A percentile compares a stretch with the other conserved stretches of the same genome.
phyloP scores from a whole-genome alignment of 805 yeast genomes.

The Yarrowia deformans region DNA sequence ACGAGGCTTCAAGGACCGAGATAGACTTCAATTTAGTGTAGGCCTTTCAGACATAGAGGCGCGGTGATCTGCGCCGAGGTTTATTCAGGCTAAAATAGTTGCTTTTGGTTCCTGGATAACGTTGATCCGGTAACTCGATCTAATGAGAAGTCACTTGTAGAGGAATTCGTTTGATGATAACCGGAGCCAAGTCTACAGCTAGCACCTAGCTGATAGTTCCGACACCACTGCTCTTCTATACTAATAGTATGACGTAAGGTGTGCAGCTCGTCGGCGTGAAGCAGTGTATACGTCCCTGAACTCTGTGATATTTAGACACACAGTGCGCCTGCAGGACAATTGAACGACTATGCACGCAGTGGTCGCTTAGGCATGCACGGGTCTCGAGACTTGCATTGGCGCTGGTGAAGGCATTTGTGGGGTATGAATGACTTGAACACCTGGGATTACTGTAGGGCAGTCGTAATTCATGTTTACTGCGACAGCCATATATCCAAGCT shows the following conservation, averaged over 20 bases:
- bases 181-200: no score
- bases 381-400: not conserved
- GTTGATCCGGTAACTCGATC: not conserved
- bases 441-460: no score
- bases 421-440: no score
- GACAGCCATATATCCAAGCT: no score
- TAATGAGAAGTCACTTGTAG: no score
- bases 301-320: not conserved
- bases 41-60: not conserved
- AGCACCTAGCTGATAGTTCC: not conserved
- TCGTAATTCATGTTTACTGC: no score
- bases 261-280: not conserved
- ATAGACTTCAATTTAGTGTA: not conserved
- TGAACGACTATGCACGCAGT: not conserved
- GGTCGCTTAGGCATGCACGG: not conserved
- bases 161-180: no score
- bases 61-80: not conserved
- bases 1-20: not conserved
- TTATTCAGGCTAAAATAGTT: not conserved
- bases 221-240: not conserved
- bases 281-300: not conserved
- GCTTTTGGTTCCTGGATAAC: not conserved
- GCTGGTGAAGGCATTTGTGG: no score
- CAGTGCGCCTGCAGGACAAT: conserved; percentile 10
- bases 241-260: not conserved